Conservation (phyloP, 805 yeast species). For the Kodamaea kakaduensis region DNA sequence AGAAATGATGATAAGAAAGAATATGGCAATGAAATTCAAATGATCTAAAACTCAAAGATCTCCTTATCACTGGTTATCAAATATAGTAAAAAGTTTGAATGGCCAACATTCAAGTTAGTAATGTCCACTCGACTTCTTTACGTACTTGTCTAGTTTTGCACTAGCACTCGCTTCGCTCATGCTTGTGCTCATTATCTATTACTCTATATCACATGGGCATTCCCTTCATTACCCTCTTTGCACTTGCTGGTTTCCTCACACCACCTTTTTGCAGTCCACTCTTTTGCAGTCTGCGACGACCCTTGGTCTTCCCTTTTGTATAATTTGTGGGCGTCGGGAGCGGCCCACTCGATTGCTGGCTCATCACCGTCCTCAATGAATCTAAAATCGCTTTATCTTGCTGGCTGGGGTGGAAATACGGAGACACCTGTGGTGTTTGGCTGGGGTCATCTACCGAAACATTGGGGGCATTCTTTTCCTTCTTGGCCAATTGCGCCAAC, state of each 20-base stretch:
- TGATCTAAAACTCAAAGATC: too few species aligned
- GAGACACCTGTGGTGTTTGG: conserved; percentile 2
- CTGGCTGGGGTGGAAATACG: conserved; percentile 9
- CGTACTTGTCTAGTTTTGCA: too few species aligned
- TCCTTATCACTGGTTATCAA: too few species aligned
- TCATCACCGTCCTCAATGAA: conserved; percentile 8
- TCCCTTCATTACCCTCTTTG: conserved; percentile 3
- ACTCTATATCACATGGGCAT: conserved; percentile 6
- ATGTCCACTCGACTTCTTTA: too few species aligned
- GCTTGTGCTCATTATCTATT: too few species aligned
- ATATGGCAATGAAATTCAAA: too few species aligned
- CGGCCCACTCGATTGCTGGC: conserved; percentile 4
- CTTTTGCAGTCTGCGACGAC: conserved; percentile 1
- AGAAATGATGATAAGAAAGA: too few species aligned
- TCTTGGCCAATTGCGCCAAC: conserved; percentile 29
- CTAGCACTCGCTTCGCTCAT: too few species aligned
- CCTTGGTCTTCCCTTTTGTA: background rate
- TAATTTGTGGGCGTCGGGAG: conserved; percentile 4
- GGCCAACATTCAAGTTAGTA: too few species aligned
- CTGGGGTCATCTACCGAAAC: conserved; percentile 1
- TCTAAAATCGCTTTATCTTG: conserved; percentile 11
- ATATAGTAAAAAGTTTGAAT: too few species aligned
- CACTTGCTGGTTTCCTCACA: background rate
- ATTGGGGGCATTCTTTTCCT: conserved; percentile 21
- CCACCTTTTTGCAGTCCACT: conserved; percentile 3